Evolutionary conservation across 1,284 basidiomycete genomes (phyloP).

Genomic region (Exobasidium cylindrosporum): DNA sequence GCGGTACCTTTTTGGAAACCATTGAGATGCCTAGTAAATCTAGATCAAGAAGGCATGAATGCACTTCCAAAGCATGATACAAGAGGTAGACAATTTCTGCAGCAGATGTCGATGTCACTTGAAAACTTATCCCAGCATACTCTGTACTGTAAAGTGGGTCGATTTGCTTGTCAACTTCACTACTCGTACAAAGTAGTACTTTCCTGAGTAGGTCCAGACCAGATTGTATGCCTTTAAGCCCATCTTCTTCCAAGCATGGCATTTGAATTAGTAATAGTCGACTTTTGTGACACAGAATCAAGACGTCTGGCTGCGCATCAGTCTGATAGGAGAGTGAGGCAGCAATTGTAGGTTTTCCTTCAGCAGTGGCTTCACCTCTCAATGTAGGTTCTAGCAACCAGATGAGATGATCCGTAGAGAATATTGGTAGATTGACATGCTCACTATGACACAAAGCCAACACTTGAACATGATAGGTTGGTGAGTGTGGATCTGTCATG

Average conservation of each 20-base stretch:
- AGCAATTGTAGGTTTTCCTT: background rate
- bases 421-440: background rate
- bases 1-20: background rate
- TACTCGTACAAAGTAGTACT: background rate
- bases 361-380: background rate
- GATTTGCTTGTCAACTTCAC: background rate
- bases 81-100: background rate
- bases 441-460: background rate
- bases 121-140: background rate
- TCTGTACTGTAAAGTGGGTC: background rate
- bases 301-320: background rate
- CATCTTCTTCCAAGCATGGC: background rate
- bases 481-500: too few species aligned
- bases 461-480: background rate
- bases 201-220: background rate
- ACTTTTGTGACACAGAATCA: background rate
- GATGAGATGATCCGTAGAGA: background rate
- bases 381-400: background rate
- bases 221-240: background rate
- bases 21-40: background rate
- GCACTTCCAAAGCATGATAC: background rate
- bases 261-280: background rate
- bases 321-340: background rate
- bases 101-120: background rate
- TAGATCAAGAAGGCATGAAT: conserved; percentile 2